Base-by-base conservation (phyloP, 768 basidiomycete species). In the Asterophora lycoperdoides region DNA sequence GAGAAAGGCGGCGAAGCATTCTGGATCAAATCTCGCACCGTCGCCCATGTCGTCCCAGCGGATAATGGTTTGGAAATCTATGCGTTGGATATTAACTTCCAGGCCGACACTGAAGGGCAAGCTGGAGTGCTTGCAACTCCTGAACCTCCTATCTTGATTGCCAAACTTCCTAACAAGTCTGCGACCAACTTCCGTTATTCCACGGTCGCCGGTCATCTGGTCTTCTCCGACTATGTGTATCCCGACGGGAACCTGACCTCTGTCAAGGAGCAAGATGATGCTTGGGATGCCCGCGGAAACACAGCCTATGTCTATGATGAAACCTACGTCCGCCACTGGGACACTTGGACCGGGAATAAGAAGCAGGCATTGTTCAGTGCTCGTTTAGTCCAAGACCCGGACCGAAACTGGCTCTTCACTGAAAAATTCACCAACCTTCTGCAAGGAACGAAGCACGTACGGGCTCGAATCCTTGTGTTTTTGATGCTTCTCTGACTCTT, bases 181-280 rank as follows among this genome's bases (percentile, higher is more conserved):
- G 79, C 80, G 1, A 67, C 77, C 38, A 89, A 89, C 69, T 92
- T 91, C 71, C 79, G 77, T 44, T 87, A 80, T 61, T 76, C 76
- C 23, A 55, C 70, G 20, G 60, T 67, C n/a, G 69, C 77, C 4
- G 79, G 80, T 13, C 58, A 76, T 39, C 77, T 99, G 32, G 82
- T 91, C 5, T 97, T 99, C 71, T 88, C 91, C 0, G 90, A 89
- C 29, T 74, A 80, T 46, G 91, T 95, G 4, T 86, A 89, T 61
- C 67, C 78, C 2, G 88, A 94, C 51, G 85, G 84, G 1, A 77
- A 85, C 52, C 68, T 96, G 40, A 79, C 75, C 33, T 74, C 81
- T 8, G 84, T 86, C 19, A 78, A 75, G 53, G 73, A 80, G 56
- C 77, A 86, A 55, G 90, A 95, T 61, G 71, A 83, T 54, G 75